Conservation (phyloP, 2,329 filamentous ascomycete species). For the Trichoderma citrinoviride region DNA sequence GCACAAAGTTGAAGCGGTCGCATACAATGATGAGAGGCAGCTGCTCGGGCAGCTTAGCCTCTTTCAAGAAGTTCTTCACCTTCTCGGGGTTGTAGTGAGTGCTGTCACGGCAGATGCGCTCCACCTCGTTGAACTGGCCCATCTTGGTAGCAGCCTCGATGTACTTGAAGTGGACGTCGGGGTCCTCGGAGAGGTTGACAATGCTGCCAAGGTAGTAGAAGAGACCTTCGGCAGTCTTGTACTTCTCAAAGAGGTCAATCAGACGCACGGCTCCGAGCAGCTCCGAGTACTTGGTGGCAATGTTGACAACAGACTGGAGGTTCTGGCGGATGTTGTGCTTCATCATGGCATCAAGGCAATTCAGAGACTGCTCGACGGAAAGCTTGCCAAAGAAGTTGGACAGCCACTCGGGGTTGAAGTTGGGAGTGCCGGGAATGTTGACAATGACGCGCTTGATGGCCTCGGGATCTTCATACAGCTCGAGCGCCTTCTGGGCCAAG, state of each 20-base stretch:
- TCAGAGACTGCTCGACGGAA: slow-evolving; percentile 90
- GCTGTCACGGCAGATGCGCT: slow-evolving; percentile 94
- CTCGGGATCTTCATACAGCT: slow-evolving; percentile 89
- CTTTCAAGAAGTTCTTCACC: slow-evolving; percentile 99
- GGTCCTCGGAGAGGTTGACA: slow-evolving; percentile 92
- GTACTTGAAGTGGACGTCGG: slow-evolving; percentile 98
- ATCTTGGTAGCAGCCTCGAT: slow-evolving; percentile 95
- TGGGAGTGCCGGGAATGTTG: slow-evolving; percentile 77
- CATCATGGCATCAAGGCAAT: slow-evolving; percentile 95
- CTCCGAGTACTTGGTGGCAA: slow-evolving; percentile 97
- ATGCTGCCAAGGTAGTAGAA: slow-evolving; percentile 99
- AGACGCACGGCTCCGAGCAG: slow-evolving; percentile 82
- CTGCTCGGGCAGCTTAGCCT: slow-evolving; percentile 87
- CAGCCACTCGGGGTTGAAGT: slow-evolving; percentile 88
- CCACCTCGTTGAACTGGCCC: slow-evolving; percentile 91
- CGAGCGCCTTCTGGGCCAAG: slow-evolving; percentile 79
- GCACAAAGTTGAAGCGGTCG: slow-evolving; percentile 98
- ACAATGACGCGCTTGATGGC: slow-evolving; percentile 87
- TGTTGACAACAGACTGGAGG: slow-evolving; percentile 87
- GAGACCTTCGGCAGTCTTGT: slow-evolving; percentile 92
- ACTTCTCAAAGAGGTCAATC: slow-evolving; percentile 95
- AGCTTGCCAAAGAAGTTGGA: slow-evolving; percentile 90
- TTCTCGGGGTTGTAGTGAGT: slow-evolving; percentile 88
- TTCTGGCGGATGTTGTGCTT: slow-evolving; percentile 96
- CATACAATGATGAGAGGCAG: slow-evolving; percentile 97